Evolutionary conservation across 75 land plant species (phyloP).

Genomic region (Chamaecyparis obtusa): DNA sequence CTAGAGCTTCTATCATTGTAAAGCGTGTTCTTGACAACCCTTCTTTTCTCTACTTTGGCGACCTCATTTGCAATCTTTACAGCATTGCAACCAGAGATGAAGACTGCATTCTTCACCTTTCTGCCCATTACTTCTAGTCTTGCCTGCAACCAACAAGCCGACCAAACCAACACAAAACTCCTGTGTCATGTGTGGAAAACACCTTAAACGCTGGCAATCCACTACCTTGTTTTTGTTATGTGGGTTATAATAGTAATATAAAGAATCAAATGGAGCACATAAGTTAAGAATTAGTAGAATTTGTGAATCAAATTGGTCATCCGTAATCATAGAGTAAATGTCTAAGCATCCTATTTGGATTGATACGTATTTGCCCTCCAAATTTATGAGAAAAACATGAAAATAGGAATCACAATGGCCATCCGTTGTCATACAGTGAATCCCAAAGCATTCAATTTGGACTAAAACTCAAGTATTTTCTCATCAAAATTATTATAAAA

Average conservation of each 20-base stretch:
- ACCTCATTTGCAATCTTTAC: slow-evolving; percentile 87
- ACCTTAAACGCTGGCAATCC: slow-evolving; percentile 11
- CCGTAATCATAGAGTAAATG: too few relatives aligned
- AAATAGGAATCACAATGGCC: background rate
- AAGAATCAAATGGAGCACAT: background rate
- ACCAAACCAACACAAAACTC: background rate
- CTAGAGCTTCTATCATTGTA: slow-evolving; percentile 94
- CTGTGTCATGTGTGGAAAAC: slow-evolving; percentile 11
- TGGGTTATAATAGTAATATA: background rate
- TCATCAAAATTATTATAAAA: background rate
- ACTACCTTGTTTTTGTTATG: background rate
- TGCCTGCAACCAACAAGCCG: slow-evolving; percentile 41
- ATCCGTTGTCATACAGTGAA: background rate
- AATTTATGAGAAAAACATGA: background rate
- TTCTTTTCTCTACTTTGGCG: slow-evolving; percentile 85
- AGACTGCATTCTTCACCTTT: slow-evolving; percentile 86
- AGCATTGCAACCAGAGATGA: slow-evolving; percentile 77
- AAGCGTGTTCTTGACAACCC: slow-evolving; percentile 88
- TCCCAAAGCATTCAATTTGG: background rate
- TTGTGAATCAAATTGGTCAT: too few relatives aligned
- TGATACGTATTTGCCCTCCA: background rate
- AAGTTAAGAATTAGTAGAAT: background rate
- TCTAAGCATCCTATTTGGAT: background rate
- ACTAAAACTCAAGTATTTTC: background rate
- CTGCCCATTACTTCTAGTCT: slow-evolving; percentile 90